Conservation (phyloP, 108 stramenopile genomes). For the Nitzschia sp. region DNA sequence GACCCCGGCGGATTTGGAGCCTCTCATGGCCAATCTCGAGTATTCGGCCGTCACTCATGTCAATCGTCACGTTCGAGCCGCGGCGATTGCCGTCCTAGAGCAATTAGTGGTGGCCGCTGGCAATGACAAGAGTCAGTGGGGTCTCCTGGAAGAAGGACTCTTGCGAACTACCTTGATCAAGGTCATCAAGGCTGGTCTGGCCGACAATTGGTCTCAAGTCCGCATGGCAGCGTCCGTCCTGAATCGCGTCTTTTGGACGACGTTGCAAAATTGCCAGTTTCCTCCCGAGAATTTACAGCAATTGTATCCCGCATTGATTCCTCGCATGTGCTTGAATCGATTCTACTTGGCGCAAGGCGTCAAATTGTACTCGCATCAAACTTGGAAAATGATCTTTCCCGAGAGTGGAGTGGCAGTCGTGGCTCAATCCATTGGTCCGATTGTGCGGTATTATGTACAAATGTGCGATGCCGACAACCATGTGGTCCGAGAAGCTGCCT, state of each 20-base stretch:
- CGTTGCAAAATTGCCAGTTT: constrained; percentile 48
- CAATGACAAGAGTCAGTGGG: constrained; percentile 19
- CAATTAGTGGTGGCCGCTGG: constrained; percentile 58
- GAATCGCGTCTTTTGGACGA: constrained; percentile 77
- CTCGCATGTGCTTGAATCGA: constrained; percentile 97
- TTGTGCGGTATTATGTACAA: constrained; percentile 91
- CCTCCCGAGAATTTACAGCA: constrained; percentile 31
- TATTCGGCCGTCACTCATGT: constrained; percentile 78
- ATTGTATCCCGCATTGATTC: constrained; percentile 72
- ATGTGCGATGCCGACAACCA: constrained; percentile 95
- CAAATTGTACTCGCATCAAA: constrained; percentile 92
- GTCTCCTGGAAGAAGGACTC: constrained; percentile 21
- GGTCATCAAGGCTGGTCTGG: constrained; percentile 70
- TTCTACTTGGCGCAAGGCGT: constrained; percentile 97
- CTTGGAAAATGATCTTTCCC: constrained; percentile 86
- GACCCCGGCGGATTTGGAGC: constrained; percentile 26
- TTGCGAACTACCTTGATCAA: constrained; percentile 42
- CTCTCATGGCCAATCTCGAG: constrained; percentile 45
- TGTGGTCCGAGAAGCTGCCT: constrained; percentile 95
- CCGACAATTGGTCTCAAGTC: constrained; percentile 98
- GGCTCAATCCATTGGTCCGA: constrained; percentile 74
- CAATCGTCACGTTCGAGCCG: constrained; percentile 96
- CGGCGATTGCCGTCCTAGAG: constrained; percentile 85
- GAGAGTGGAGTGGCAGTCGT: constrained; percentile 75
- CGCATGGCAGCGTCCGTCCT: constrained; percentile 94